Percentiles rank a stretch among this genome's conserved stretches.
Conservation (phyloP, 176 grass and related monocot species). For the Stipa capillata region DNA sequence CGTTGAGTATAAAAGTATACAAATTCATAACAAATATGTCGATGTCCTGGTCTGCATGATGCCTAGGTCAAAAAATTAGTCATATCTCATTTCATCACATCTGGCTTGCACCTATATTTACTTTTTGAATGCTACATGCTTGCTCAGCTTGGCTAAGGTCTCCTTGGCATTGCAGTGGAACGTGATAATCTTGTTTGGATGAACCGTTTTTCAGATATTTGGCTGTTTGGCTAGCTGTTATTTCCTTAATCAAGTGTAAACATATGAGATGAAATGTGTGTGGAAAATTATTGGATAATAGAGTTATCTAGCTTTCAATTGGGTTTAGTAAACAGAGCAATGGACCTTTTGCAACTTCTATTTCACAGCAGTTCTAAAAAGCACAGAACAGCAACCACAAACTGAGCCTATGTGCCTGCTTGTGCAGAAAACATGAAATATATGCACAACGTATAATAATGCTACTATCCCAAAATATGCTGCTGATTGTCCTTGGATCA, state of each 20-base stretch:
- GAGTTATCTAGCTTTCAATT: neutral
- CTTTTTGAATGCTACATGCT: neutral
- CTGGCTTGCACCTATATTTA: neutral
- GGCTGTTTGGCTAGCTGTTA: neutral
- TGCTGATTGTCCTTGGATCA: neutral
- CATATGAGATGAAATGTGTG: neutral
- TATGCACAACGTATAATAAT: constrained; percentile 11
- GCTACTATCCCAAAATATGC: neutral
- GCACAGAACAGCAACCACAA: no score
- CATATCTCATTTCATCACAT: neutral
- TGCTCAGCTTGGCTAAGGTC: neutral
- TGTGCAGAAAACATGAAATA: neutral
- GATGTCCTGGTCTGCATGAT: neutral
- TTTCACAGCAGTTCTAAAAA: neutral
- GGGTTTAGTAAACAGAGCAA: neutral
- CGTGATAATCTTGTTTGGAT: neutral
- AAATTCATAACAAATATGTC: neutral
- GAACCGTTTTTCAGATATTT: neutral
- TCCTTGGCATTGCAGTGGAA: neutral
- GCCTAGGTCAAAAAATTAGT: neutral
- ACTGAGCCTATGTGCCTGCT: no score
- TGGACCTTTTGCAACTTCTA: neutral
- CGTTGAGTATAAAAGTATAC: neutral
- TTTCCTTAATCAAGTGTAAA: neutral
- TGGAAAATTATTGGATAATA: neutral